Evolutionary conservation across 176 grass and related monocot species (phyloP).

Genomic region (Eragrostis nindensis): DNA sequence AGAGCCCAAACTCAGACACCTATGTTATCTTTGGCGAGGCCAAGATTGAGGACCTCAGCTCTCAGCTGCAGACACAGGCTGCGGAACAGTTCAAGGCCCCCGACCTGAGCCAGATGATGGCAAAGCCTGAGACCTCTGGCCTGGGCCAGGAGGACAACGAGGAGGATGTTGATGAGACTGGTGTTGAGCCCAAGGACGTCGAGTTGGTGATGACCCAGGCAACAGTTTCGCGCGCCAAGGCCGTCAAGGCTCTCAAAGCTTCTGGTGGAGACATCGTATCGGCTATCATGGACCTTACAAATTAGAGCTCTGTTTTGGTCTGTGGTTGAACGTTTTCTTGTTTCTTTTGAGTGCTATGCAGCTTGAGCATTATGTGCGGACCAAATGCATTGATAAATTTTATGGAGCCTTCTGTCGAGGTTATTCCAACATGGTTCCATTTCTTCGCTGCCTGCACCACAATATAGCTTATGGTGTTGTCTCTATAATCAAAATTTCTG

Average conservation of each 20-base stretch:
- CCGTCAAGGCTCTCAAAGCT: slow-evolving; percentile 66
- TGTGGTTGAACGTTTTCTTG: background rate
- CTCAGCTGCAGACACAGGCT: slow-evolving; percentile 70
- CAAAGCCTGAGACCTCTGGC: slow-evolving; percentile 43
- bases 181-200: slow-evolving; percentile 66
- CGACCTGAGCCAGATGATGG: slow-evolving; percentile 52
- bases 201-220: slow-evolving; percentile 81
- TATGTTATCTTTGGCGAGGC: slow-evolving; percentile 75
- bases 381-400: background rate
- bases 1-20: slow-evolving; percentile 73
- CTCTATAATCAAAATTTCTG: background rate
- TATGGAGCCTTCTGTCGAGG: background rate
- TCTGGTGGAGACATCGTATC: slow-evolving; percentile 58
- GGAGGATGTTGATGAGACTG: slow-evolving; percentile 64
- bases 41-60: slow-evolving; percentile 75
- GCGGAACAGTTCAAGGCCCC: slow-evolving; percentile 71
- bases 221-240: slow-evolving; percentile 48
- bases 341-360: background rate
- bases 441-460: background rate
- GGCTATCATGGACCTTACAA: slow-evolving; percentile 76
- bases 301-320: slow-evolving; percentile 10
- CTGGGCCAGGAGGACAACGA: slow-evolving; percentile 49
- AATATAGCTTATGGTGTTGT: background rate
- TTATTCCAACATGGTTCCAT: background rate
- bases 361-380: slow-evolving; percentile 14